Evolutionary conservation across 306 rosid genomes (phyloP), one percentile per base, ranked within the genome.

Genomic region (Vigna trinervia): DNA sequence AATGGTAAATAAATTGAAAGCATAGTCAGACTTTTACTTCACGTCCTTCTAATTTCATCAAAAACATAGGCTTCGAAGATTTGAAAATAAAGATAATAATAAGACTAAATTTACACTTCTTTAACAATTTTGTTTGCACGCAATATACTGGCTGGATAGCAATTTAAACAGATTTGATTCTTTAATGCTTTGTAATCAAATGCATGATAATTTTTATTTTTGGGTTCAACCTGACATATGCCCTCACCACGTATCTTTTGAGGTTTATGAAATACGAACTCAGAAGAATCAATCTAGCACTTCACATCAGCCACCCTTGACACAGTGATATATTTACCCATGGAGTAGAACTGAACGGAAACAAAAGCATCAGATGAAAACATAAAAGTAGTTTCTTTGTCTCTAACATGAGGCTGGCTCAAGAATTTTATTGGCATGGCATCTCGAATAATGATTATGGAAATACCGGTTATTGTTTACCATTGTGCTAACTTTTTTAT

Each of bases 1-100:
- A 60, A 54, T 64, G 56, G 74, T 75, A 62, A 69, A 70, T 76
- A 56, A 69, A 63, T 64, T 10, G 36, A 17, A 71, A 75, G 72
- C 9, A 61, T 70, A 23, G 28, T 30, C 52, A 52, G 47, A 39
- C 48, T 70, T 38, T 47, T 56, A 56, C 75, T 54, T 20, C 34
- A 63, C 12, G 38, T 72, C 71, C 73, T 70, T 41, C 73, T 50
- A 30, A 60, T 69, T 54, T 41, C 39, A 34, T 53, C 26, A 58
- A 59, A 30, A 22, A 73, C 20, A 38, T 52, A 39, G 64, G 39
- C 12, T 66, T 36, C n/a, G 12, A 41, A 41, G 20, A 28, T 26
- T 53, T 12, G 2, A n/a, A 74, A 79, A 62, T 57, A 45, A 64
- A 63, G 12, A 45, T 51, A 22, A 14, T 54, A 32, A 45, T 74